A percentile compares a stretch with the other conserved stretches of the same genome.
These are phyloP conservation scores for Tylopilus plumbeoviolaceoides DNA, from an alignment of 768 basidiomycete genomes.

Conservation along the genomic window DNA sequence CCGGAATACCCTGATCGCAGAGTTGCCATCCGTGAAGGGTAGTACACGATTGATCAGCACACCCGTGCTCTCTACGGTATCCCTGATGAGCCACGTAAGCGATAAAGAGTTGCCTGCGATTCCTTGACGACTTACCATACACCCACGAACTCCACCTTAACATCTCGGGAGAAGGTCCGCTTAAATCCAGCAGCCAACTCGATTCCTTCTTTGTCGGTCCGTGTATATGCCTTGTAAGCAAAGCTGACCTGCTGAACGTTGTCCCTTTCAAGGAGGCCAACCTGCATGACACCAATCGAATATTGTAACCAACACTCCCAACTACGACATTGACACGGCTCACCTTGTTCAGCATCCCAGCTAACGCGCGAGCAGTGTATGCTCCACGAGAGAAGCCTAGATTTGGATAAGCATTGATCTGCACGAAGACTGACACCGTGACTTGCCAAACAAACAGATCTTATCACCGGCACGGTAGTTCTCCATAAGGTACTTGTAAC, in stretches of 20 bases:
- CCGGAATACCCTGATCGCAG: constrained; percentile 63
- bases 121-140: constrained; percentile 51
- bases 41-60: constrained; percentile 53
- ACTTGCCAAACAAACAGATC: constrained; percentile 66
- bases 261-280: constrained; percentile 65
- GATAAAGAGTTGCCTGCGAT: neutral
- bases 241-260: constrained; percentile 69
- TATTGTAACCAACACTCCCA: neutral
- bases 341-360: constrained; percentile 71
- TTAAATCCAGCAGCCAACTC: constrained; percentile 64
- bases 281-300: constrained; percentile 33
- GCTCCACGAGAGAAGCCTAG: constrained; percentile 74
- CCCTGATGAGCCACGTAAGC: constrained; percentile 40
- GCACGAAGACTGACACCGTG: neutral
- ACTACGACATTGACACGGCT: neutral
- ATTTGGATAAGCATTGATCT: constrained; percentile 12
- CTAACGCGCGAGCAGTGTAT: constrained; percentile 67
- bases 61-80: constrained; percentile 78
- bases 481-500: constrained; percentile 77
- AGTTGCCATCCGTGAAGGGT: constrained; percentile 65
- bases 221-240: constrained; percentile 69
- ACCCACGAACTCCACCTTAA: constrained; percentile 74
- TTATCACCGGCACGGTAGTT: constrained; percentile 71
- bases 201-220: constrained; percentile 42
- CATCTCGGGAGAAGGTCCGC: constrained; percentile 60